Conservation (phyloP, 768 basidiomycete genomes). For the Termitomyces bulborhizus region DNA sequence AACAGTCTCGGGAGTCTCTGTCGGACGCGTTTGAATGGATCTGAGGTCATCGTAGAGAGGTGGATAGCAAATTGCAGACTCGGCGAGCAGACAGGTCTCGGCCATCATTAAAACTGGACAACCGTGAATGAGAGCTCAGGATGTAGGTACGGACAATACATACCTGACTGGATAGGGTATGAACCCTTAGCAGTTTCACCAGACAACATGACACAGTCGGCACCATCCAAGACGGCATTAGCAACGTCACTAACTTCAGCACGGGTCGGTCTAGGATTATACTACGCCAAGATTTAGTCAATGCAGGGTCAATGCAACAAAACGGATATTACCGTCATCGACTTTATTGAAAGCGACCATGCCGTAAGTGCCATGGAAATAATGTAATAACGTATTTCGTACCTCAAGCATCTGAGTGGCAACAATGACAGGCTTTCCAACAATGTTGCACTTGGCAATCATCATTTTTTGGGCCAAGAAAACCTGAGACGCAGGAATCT, state of each 20-base stretch:
- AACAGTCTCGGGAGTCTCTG: constrained; percentile 92
- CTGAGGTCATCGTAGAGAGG: constrained; percentile 89
- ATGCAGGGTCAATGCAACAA: not conserved
- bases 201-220: constrained; percentile 99
- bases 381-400: constrained; percentile 12
- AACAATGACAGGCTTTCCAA: constrained; percentile 96
- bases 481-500: constrained; percentile 98
- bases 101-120: constrained; percentile 95
- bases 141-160: constrained; percentile 15
- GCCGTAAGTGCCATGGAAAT: constrained; percentile 8
- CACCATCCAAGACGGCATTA: constrained; percentile 97
- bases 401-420: constrained; percentile 99
- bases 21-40: constrained; percentile 75
- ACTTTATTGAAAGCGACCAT: constrained; percentile 36
- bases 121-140: not conserved
- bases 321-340: constrained; percentile 72
- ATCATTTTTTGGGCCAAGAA: constrained; percentile 99
- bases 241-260: constrained; percentile 99
- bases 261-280: constrained; percentile 97
- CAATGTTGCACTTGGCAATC: constrained; percentile 98
- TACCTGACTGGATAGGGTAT: constrained; percentile 94
- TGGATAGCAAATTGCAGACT: constrained; percentile 92
- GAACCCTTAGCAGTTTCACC: constrained; percentile 98
- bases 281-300: constrained; percentile 37
- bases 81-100: constrained; percentile 95